Evolutionary conservation across 768 basidiomycete species (phyloP).

Genomic region (Paxillus ammoniavirescens): DNA sequence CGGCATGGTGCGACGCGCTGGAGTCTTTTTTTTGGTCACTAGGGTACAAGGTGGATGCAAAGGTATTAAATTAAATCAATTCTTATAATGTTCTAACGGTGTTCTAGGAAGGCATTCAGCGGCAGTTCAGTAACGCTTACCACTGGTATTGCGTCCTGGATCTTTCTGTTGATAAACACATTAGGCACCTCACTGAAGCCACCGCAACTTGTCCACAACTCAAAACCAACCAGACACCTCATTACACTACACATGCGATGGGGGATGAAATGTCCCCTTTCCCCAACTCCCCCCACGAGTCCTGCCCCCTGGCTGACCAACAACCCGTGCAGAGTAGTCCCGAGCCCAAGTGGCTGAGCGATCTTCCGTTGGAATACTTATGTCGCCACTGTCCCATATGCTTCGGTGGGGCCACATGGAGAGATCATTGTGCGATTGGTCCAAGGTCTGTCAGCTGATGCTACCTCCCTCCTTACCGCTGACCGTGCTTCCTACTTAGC

Average conservation of each 20-base stretch:
- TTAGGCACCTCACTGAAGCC: not conserved
- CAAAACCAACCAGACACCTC: not conserved
- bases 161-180: constrained; percentile 7
- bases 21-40: constrained; percentile 20
- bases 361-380: too few relatives aligned
- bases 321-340: not conserved
- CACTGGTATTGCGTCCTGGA: constrained; percentile 25
- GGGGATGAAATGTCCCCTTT: too few relatives aligned
- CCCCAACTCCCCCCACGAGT: not conserved
- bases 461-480: not conserved
- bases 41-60: constrained; percentile 18
- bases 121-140: constrained; percentile 24
- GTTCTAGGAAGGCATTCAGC: constrained; percentile 21
- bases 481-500: not conserved
- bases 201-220: not conserved
- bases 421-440: not conserved
- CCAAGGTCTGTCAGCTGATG: constrained; percentile 3
- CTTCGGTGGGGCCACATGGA: constrained; percentile 15
- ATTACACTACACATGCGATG: not conserved
- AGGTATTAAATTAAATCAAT: constrained; percentile 7
- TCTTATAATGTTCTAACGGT: not conserved
- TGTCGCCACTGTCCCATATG: constrained; percentile 25
- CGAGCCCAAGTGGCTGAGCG: too few relatives aligned
- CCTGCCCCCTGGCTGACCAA: not conserved
- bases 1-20: constrained; percentile 27